A percentile compares a stretch with the other conserved stretches of the same genome.
Evolutionary conservation across 169 alveolate species (phyloP).

Genomic region (Nephromyces sp.): DNA sequence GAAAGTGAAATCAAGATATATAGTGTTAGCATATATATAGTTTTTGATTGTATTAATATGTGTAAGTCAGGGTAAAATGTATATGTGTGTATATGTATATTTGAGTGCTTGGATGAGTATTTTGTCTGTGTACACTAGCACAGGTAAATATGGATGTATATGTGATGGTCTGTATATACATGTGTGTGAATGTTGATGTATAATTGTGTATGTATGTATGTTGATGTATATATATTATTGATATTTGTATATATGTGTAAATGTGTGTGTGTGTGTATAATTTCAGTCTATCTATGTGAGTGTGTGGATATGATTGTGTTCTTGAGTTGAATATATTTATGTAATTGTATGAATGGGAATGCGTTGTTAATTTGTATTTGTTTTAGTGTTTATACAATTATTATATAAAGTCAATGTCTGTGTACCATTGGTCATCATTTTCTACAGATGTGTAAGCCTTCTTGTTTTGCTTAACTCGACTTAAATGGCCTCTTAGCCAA

Average conservation of each 20-base stretch:
- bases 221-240: too few relatives aligned
- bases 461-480: background rate
- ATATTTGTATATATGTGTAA: too few relatives aligned
- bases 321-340: too few relatives aligned
- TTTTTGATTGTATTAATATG: background rate
- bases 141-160: background rate
- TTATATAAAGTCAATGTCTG: background rate
- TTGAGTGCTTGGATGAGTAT: background rate
- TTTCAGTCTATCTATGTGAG: background rate
- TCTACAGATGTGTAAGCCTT: background rate
- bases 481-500: background rate
- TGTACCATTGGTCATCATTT: background rate
- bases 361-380: background rate
- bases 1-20: background rate
- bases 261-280: too few relatives aligned
- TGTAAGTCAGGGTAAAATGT: background rate
- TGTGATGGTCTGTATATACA: background rate
- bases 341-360: background rate
- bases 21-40: background rate
- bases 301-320: background rate
- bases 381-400: background rate
- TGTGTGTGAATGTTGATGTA: too few relatives aligned
- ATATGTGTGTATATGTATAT: background rate
- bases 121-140: background rate
- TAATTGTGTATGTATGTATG: too few relatives aligned